These are phyloP conservation scores for Pittosporum tobira DNA, from an alignment of 129 eudicot genomes.

Conservation along the genomic window DNA sequence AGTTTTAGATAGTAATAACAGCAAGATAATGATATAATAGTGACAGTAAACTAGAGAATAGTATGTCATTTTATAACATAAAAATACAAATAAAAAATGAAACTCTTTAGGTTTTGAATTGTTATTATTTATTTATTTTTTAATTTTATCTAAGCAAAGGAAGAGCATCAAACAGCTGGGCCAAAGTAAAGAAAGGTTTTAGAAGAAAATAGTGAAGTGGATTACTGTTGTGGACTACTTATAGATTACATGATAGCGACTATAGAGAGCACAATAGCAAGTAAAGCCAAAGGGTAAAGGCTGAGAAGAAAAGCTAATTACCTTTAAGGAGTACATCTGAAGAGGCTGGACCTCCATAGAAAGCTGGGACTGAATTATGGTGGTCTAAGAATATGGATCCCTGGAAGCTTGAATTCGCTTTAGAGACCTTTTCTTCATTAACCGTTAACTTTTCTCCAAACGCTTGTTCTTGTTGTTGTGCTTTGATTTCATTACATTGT, in stretches of 20 bases:
- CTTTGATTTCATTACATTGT: constrained; percentile 25
- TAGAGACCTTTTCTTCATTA: constrained; percentile 40
- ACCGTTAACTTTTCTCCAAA: constrained; percentile 38
- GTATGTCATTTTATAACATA: too few relatives aligned
- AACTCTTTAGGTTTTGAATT: too few relatives aligned
- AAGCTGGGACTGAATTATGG: constrained; percentile 1
- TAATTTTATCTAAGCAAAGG: not conserved
- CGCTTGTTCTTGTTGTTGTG: constrained; percentile 17
- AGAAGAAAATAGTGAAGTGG: too few relatives aligned
- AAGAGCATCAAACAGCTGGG: not conserved
- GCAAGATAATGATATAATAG: too few relatives aligned
- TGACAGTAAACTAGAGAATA: too few relatives aligned
- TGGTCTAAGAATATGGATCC: constrained; percentile 24
- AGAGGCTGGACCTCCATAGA: constrained; percentile 21
- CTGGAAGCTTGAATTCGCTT: constrained; percentile 23
- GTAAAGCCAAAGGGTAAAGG: constrained; percentile 5
- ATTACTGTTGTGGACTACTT: too few relatives aligned
- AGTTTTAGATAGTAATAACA: too few relatives aligned
- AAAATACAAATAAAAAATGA: too few relatives aligned
- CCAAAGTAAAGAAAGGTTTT: not conserved
- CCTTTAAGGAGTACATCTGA: constrained; percentile 65
- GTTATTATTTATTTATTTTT: too few relatives aligned
- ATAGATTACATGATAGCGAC: not conserved
- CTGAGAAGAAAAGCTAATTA: constrained; percentile 17
- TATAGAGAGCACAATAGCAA: not conserved